These are phyloP conservation scores for Hypoxylon sp. DNA, from an alignment of 2,329 filamentous ascomycete species.

Conservation along the genomic window DNA sequence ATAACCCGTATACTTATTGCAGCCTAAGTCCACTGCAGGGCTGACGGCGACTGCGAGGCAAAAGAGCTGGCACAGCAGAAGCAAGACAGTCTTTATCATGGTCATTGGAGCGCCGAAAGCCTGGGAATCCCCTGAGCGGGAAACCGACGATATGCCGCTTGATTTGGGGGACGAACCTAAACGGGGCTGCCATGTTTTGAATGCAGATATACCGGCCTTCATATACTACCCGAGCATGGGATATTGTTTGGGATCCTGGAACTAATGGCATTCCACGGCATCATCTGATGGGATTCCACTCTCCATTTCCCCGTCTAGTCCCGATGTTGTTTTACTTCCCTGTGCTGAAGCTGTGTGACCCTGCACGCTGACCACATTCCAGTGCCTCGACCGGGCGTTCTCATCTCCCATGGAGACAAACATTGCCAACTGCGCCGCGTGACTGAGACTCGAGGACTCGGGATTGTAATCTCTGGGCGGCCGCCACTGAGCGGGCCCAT, in stretches of 20 bases:
- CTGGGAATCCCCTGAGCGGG: slow-evolving; percentile 34
- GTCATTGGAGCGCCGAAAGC: slow-evolving; percentile 30
- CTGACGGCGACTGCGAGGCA: slow-evolving; percentile 43
- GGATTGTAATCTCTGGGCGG: slow-evolving; percentile 18
- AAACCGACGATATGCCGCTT: slow-evolving; percentile 20
- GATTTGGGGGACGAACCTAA: slow-evolving; percentile 14
- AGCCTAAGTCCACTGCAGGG: slow-evolving; percentile 71
- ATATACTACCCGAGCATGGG: slow-evolving; percentile 22
- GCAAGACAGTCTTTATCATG: slow-evolving; percentile 33
- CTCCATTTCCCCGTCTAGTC: slow-evolving; percentile 10
- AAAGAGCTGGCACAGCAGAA: slow-evolving; percentile 43
- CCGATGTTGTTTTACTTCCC: slow-evolving; percentile 25
- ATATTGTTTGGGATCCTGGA: slow-evolving; percentile 18
- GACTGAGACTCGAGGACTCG: slow-evolving; percentile 16
- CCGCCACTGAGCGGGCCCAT: slow-evolving; percentile 9
- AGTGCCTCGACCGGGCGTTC: slow-evolving; percentile 15
- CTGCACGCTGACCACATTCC: slow-evolving; percentile 41
- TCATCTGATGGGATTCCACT: slow-evolving; percentile 35
- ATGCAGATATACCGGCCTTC: slow-evolving; percentile 19
- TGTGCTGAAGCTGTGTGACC: slow-evolving; percentile 33
- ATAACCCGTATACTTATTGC: slow-evolving; percentile 74
- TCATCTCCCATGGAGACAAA: slow-evolving; percentile 12
- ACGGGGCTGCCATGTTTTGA: slow-evolving; percentile 16
- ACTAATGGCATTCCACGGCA: slow-evolving; percentile 38
- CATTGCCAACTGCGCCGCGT: slow-evolving; percentile 16